Evolutionary conservation across 208 protist genomes (phyloP), one percentile per base, ranked within the genome.

Genomic region (Acanthamoeba culbertsoni): DNA sequence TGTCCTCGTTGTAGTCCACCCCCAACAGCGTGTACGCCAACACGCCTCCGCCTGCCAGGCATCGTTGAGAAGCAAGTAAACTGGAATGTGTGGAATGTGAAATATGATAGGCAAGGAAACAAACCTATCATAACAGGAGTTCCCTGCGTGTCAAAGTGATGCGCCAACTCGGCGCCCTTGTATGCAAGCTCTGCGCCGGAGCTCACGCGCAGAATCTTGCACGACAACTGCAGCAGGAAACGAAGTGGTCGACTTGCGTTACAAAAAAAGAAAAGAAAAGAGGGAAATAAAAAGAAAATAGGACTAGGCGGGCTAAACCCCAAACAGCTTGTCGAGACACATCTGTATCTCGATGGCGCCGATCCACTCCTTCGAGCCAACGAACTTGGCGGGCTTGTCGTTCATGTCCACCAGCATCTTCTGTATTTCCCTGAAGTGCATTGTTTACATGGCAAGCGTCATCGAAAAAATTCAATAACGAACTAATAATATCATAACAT

Each of bases 21-120:
- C 98, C 98, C 10, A 99, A 92, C 37, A 99, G 97, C 26, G 98
- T 99, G 93, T 99, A 98, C 2, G 98, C 98, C 88, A 99, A 97
- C 68, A 97, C 98, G 89, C 98, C 98, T 55, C 98, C 98, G 33
- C 93, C 92, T 94, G 55, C 5, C 8, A 6, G 4, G 3, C 4
- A 8, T 71, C n/a, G 20, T 23, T 12, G 28, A 8, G 73, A 55
- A 33, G 23, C n/a, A 33, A 55, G 12, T 48, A 86, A 86, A 8
- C 7, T 26, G 46, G 31, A 79, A 73, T 2, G 31, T 45, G 28
- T 42, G n/a, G 0, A 26, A 12, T 23, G 45, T 42, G 10, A 3
- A 93, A 92, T 35, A 16, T 28, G 42, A 10, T 65, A 20, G 33
- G n/a, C 48, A 55, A 6, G 20, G 5, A 92, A 31, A 43, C 95